phyloP scores from a whole-genome alignment of 495 filamentous ascomycete genomes.

The Entonaema liquescens region DNA sequence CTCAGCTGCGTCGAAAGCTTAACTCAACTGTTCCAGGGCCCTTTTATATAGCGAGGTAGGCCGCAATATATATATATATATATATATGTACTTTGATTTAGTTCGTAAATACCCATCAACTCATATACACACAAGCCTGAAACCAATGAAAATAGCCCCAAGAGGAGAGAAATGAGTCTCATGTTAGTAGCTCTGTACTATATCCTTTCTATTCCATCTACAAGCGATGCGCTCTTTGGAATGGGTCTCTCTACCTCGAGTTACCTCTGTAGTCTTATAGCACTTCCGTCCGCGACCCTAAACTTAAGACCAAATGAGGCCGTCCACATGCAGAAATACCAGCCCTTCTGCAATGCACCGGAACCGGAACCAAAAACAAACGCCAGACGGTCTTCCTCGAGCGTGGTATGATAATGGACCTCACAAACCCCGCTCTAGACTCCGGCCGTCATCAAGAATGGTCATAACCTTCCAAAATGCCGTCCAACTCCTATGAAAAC shows the following conservation, averaged over 20 bases:
- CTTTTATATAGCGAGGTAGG: not conserved
- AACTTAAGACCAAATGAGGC: slow-evolving; percentile 13
- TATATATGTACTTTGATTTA: slow-evolving; percentile 23
- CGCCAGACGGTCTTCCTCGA: slow-evolving; percentile 47
- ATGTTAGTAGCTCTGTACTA: slow-evolving; percentile 19
- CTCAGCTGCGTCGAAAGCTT: not conserved
- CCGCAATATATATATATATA: slow-evolving; percentile 2
- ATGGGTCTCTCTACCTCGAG: slow-evolving; percentile 8
- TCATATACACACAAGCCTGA: slow-evolving; percentile 29
- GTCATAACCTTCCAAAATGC: slow-evolving; percentile 32
- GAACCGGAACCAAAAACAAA: slow-evolving; percentile 23
- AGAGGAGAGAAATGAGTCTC: slow-evolving; percentile 3
- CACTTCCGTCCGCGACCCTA: slow-evolving; percentile 5
- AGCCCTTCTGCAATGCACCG: slow-evolving; percentile 21
- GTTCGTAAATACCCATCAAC: slow-evolving; percentile 26
- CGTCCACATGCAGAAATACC: slow-evolving; percentile 14
- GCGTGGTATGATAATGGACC: slow-evolving; percentile 40
- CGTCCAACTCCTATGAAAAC: slow-evolving; percentile 33
- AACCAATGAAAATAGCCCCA: not conserved
- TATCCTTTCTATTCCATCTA: slow-evolving; percentile 34
- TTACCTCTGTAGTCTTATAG: slow-evolving; percentile 21
- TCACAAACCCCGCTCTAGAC: slow-evolving; percentile 45
- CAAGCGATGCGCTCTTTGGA: not conserved
- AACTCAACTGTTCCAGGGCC: not conserved
- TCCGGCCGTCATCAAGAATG: slow-evolving; percentile 39